Conservation (phyloP, 352 stramenopile species). For the Pythium diclinum region DNA sequence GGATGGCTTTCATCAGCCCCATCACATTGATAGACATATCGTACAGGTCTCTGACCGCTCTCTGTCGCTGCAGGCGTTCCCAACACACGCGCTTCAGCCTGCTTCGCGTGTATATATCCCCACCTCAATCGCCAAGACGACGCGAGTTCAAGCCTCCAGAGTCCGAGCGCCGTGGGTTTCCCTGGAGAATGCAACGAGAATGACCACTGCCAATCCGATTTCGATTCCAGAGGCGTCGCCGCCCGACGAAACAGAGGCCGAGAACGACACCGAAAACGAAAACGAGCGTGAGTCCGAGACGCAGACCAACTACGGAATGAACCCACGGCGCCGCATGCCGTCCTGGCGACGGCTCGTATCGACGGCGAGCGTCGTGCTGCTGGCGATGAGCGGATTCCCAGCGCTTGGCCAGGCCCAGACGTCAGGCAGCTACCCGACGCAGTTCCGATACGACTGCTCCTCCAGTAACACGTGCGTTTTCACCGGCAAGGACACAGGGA, state of each 20-base stretch:
- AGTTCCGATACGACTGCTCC: slow-evolving; percentile 45
- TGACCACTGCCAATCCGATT: slow-evolving; percentile 5
- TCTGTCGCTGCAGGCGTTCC: slow-evolving; percentile 3
- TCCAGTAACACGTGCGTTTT: slow-evolving; percentile 44
- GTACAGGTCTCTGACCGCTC: not conserved
- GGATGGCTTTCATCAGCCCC: not conserved
- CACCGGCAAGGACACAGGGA: slow-evolving; percentile 3
- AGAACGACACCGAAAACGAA: slow-evolving; percentile 8
- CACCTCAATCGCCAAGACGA: not conserved
- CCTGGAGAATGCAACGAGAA: slow-evolving; percentile 14
- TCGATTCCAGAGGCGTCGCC: not conserved
- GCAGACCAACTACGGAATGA: not conserved
- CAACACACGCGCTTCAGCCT: not conserved
- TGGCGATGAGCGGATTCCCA: not conserved
- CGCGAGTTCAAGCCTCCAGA: not conserved
- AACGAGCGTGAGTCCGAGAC: not conserved
- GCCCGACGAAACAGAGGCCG: not conserved
- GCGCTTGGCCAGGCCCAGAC: not conserved
- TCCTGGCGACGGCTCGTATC: not conserved
- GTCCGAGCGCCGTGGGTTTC: slow-evolving; percentile 3
- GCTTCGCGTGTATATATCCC: not conserved
- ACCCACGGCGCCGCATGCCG: slow-evolving; percentile 1
- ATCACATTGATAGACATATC: not conserved
- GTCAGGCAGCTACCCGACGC: not conserved
- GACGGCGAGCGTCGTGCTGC: not conserved